These are phyloP conservation scores for Ocimum tenuiflorum DNA, from an alignment of 257 asterid species.

Conservation along the genomic window DNA sequence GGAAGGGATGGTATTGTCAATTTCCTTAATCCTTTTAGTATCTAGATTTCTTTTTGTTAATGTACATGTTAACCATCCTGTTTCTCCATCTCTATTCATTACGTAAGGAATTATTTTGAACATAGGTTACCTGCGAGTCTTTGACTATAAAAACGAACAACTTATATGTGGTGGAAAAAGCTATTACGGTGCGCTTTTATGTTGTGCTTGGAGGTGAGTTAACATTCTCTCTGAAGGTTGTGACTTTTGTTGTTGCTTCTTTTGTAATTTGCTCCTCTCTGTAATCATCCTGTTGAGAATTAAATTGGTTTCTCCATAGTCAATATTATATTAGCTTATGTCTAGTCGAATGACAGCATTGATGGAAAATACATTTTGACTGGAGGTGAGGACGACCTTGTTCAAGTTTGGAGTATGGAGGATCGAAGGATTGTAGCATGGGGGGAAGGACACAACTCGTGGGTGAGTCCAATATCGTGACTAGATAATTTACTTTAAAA, in stretches of 20 bases:
- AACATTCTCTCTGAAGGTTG: neutral
- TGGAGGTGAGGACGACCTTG: slow-evolving; percentile 99
- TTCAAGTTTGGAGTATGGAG: slow-evolving; percentile 99
- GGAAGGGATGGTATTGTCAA: slow-evolving; percentile 78
- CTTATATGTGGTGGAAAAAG: slow-evolving; percentile 93
- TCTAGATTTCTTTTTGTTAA: slow-evolving; percentile 1
- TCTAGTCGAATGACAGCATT: slow-evolving; percentile 57
- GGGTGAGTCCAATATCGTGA: slow-evolving; percentile 55
- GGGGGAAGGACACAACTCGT: slow-evolving; percentile 99
- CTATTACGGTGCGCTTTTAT: slow-evolving; percentile 90
- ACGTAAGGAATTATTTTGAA: slow-evolving; percentile 17
- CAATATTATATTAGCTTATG: slow-evolving; percentile 32
- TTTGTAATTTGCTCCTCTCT: neutral
- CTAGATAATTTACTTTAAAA: neutral
- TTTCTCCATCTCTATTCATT: slow-evolving; percentile 10
- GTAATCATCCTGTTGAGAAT: neutral
- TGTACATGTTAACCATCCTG: neutral
- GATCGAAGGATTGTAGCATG: slow-evolving; percentile 94
- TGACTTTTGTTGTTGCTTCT: neutral
- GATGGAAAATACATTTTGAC: slow-evolving; percentile 95
- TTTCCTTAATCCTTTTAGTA: slow-evolving; percentile 16
- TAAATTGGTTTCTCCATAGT: slow-evolving; percentile 7
- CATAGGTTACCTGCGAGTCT: slow-evolving; percentile 85
- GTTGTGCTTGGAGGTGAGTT: slow-evolving; percentile 96
- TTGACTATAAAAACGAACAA: slow-evolving; percentile 84